phyloP scores from a whole-genome alignment of 108 stramenopile species.

The Nitzschia sp. region DNA sequence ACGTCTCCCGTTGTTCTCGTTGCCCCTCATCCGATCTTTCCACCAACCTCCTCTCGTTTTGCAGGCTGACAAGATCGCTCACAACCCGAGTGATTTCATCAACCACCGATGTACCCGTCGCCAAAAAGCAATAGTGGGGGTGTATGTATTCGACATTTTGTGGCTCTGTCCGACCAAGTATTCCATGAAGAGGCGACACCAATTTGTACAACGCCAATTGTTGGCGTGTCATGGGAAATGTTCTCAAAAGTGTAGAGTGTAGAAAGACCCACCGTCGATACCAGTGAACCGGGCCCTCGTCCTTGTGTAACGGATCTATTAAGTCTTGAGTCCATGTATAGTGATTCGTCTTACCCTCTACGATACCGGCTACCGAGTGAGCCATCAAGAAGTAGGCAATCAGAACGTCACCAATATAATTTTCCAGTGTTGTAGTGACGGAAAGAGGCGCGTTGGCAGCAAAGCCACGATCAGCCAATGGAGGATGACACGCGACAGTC shows the following conservation, averaged over 20 bases:
- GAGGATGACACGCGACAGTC: slow-evolving; percentile 9
- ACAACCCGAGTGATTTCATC: not conserved
- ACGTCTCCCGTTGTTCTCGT: no score
- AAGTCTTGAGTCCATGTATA: slow-evolving; percentile 14
- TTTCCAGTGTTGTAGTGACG: slow-evolving; percentile 23
- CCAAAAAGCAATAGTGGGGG: slow-evolving; percentile 18
- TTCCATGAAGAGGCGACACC: not conserved
- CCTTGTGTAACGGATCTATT: not conserved
- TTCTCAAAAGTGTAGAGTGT: slow-evolving; percentile 33
- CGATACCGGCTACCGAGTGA: slow-evolving; percentile 27
- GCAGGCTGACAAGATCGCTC: not conserved
- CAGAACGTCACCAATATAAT: slow-evolving; percentile 44
- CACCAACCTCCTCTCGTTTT: not conserved
- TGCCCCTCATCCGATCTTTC: no score
- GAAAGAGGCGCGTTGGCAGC: not conserved
- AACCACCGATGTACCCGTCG: not conserved
- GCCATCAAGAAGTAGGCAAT: slow-evolving; percentile 33
- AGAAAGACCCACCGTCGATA: slow-evolving; percentile 42
- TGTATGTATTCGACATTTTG: slow-evolving; percentile 4
- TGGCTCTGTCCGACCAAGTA: not conserved
- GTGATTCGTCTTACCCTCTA: slow-evolving; percentile 27
- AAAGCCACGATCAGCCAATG: not conserved
- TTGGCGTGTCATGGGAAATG: slow-evolving; percentile 13
- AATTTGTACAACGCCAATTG: slow-evolving; percentile 3
- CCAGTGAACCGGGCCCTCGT: not conserved